Percentiles rank a stretch among this genome's conserved stretches.
phyloP scores from a whole-genome alignment of 2,329 filamentous ascomycete genomes.

The Huntiella omanensis region DNA sequence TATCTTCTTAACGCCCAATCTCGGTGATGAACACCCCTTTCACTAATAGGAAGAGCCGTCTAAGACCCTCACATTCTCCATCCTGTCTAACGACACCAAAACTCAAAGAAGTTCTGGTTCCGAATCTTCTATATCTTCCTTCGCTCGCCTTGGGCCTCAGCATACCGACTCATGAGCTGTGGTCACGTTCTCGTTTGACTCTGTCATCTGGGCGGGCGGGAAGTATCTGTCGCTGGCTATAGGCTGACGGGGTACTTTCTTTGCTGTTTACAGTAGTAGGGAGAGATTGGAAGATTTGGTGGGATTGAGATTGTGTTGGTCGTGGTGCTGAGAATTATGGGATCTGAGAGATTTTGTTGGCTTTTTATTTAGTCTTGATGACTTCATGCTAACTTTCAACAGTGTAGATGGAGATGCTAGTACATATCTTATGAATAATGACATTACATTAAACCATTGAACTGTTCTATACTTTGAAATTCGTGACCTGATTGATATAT shows the following conservation, averaged over 20 bases:
- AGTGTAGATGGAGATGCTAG: neutral
- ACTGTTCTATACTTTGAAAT: no score
- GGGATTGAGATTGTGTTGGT: neutral
- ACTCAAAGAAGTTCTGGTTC: neutral
- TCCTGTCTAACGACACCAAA: neutral
- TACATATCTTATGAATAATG: neutral
- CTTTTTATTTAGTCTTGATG: neutral
- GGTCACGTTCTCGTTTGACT: neutral
- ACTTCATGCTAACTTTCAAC: neutral
- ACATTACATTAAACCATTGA: no score
- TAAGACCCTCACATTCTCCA: neutral
- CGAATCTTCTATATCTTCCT: neutral
- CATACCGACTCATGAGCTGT: neutral
- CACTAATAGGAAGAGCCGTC: constrained; percentile 3
- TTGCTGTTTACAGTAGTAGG: neutral
- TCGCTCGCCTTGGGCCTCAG: neutral
- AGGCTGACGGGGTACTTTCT: neutral
- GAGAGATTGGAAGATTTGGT: neutral
- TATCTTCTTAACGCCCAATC: neutral
- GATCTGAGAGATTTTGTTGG: neutral
- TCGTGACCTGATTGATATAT: no score
- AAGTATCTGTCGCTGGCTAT: neutral
- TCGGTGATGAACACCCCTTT: constrained; percentile 1
- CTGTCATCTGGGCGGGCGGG: neutral
- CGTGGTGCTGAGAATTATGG: neutral